Evolutionary conservation across 352 stramenopile genomes (phyloP).

Genomic region (Phytopythium helicoides): DNA sequence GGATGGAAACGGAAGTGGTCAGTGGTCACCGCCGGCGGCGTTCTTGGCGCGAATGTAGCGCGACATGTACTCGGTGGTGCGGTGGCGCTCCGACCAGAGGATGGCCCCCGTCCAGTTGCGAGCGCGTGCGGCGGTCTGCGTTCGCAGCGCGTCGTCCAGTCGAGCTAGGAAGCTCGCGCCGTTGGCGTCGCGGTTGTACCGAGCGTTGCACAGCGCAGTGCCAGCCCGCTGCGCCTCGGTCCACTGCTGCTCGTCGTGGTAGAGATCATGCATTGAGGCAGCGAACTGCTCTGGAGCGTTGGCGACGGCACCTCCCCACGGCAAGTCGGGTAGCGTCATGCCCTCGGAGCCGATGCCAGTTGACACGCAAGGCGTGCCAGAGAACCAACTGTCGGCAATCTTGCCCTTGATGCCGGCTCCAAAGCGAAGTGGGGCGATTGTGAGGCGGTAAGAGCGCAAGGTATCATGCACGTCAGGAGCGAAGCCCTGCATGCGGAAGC

Average conservation of each 20-base stretch:
- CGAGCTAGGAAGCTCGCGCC: conserved; percentile 44
- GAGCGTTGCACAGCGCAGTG: conserved; percentile 21
- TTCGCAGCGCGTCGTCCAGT: conserved; percentile 35
- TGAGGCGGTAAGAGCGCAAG: conserved; percentile 64
- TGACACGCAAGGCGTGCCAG: conserved; percentile 87
- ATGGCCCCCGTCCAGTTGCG: conserved; percentile 76
- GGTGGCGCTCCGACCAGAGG: conserved; percentile 81
- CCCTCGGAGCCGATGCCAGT: conserved; percentile 90
- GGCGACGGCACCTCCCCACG: conserved; percentile 56
- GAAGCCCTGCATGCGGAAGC: conserved; percentile 82
- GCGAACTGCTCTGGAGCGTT: conserved; percentile 46
- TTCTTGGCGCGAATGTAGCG: conserved; percentile 80
- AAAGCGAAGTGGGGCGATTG: conserved; percentile 90
- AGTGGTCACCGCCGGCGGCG: conserved; percentile 1
- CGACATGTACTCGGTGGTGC: conserved; percentile 85
- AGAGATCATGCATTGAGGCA: conserved; percentile 38
- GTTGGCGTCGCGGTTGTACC: conserved; percentile 55
- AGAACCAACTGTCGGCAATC: conserved; percentile 92
- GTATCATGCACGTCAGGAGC: conserved; percentile 69
- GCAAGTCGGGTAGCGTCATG: conserved; percentile 33
- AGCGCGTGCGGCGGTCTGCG: conserved; percentile 20
- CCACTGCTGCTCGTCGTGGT: conserved; percentile 43
- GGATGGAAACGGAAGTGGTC: too few species aligned
- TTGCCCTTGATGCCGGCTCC: conserved; percentile 95
- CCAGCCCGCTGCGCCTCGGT: conserved; percentile 24